Percentiles rank a stretch among this genome's conserved stretches.
Evolutionary conservation across 305 asterid genomes (phyloP).

Genomic region (Euphrasia arctica): DNA sequence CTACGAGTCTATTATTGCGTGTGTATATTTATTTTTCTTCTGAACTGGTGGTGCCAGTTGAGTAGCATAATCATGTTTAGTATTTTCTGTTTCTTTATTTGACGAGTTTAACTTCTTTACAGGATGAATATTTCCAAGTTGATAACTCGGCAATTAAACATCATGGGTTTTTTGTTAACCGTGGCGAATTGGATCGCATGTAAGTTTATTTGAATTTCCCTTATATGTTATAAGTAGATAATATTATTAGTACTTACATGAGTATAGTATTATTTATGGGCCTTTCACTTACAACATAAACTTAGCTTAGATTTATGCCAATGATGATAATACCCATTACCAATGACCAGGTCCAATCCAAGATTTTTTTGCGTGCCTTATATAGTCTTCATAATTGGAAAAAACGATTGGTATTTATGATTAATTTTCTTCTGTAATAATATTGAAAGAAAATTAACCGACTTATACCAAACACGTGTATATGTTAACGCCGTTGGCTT

Average conservation of each 20-base stretch:
- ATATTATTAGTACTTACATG: not conserved
- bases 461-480: not conserved
- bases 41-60: not conserved
- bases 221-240: slow-evolving; percentile 11
- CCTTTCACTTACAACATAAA: not conserved
- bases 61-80: slow-evolving; percentile 8
- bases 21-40: slow-evolving; percentile 10
- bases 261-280: not conserved
- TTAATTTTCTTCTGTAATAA: slow-evolving; percentile 9
- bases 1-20: not conserved
- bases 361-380: slow-evolving; percentile 20
- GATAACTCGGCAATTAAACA: slow-evolving; percentile 78
- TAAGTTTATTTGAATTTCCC: slow-evolving; percentile 40
- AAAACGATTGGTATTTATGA: slow-evolving; percentile 2
- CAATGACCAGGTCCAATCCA: slow-evolving; percentile 4
- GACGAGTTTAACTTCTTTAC: slow-evolving; percentile 33
- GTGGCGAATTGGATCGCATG: slow-evolving; percentile 85
- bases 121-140: slow-evolving; percentile 91
- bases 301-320: slow-evolving; percentile 16
- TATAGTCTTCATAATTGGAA: slow-evolving; percentile 14
- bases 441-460: not conserved
- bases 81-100: slow-evolving; percentile 15
- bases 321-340: slow-evolving; percentile 13
- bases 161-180: slow-evolving; percentile 84
- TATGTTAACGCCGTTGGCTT: slow-evolving; percentile 10